These are phyloP conservation scores for Mucor sp. DNA, from an alignment of 371 early-diverging fungal species.

Conservation along the genomic window DNA sequence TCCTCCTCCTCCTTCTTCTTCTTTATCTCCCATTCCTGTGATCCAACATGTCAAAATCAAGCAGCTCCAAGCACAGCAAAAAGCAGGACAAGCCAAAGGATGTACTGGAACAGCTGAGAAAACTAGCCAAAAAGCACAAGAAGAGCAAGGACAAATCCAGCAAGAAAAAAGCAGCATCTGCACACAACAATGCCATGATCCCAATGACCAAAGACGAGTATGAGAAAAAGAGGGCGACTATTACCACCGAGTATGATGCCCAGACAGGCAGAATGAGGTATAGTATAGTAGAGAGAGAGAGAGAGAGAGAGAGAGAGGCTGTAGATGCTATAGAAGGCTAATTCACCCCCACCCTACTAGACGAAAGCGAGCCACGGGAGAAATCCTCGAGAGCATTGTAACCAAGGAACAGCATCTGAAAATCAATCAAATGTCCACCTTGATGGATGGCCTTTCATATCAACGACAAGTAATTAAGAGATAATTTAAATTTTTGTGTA, in stretches of 20 bases:
- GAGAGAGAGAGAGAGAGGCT: too few species aligned
- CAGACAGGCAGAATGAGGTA: conserved; percentile 52
- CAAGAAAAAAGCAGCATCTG: not conserved
- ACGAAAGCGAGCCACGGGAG: conserved; percentile 31
- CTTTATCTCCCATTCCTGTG: not conserved
- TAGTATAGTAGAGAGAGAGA: too few species aligned
- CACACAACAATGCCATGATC: conserved; percentile 15
- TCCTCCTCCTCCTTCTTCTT: not conserved
- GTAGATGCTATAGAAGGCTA: too few species aligned
- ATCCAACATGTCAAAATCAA: not conserved
- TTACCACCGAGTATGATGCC: conserved; percentile 46
- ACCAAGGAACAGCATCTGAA: conserved; percentile 38
- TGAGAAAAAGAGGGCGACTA: conserved; percentile 34
- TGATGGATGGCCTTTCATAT: conserved; percentile 35
- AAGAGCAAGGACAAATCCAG: not conserved
- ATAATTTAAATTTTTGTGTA: not conserved
- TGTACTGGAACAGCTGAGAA: conserved; percentile 18
- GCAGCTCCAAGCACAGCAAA: not conserved
- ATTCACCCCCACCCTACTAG: too few species aligned
- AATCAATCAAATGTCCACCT: conserved; percentile 44
- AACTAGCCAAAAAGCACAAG: conserved; percentile 23
- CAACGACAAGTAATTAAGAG: conserved; percentile 12
- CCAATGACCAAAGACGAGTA: conserved; percentile 49
- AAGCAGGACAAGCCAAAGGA: not conserved
- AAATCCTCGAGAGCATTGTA: conserved; percentile 52